Evolutionary conservation across 208 protist species (phyloP), one percentile per base, ranked within the genome.

Genomic region (Strigomonas culicis): DNA sequence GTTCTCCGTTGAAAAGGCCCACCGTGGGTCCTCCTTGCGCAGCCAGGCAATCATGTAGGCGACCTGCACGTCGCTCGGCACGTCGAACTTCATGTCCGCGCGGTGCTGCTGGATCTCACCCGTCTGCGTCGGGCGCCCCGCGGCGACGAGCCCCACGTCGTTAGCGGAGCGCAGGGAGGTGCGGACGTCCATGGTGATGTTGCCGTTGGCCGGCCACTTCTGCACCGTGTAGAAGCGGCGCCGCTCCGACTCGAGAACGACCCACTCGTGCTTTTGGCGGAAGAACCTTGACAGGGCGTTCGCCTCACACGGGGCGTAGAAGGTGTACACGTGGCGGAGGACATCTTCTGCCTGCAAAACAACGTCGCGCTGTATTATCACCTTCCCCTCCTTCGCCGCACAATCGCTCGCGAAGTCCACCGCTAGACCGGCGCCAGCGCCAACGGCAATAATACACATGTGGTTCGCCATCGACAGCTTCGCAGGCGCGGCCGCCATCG

Each of bases 1-100:
- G 68, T 96, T 96, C 50, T 96, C 91, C 3, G 91, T 96, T 7
- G 91, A 93, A 51, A 94, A 88, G 6, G 88, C 70, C 91, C 91
- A 96, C 24, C 91, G 83, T 31, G 91, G 91, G 70, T 96, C 91
- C 59, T 96, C 91, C 60, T 96, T 96, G 58, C 91, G 80, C 60
- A 94, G 75, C 88, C 91, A 96, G 10, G 88, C 91, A 73, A 96
- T 93, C 80, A 96, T 84, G 70, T 96, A 96, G 7, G 91, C 91
- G 34, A 96, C 82, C 49, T 81, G 82, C 24, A 96, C 77, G 47
- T 94, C 85, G 60, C 74, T 88, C 2, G 91, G 86, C 22, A 94
- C 67, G 52, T 96, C 91, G 62, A 96, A 96, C 72, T 96, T 86
- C 77, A 90, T 83, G 60, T 96, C 88, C 4, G 75, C 63, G 25